Evolutionary conservation across 208 protist species (phyloP).

Genomic region (Willaertia magna): DNA sequence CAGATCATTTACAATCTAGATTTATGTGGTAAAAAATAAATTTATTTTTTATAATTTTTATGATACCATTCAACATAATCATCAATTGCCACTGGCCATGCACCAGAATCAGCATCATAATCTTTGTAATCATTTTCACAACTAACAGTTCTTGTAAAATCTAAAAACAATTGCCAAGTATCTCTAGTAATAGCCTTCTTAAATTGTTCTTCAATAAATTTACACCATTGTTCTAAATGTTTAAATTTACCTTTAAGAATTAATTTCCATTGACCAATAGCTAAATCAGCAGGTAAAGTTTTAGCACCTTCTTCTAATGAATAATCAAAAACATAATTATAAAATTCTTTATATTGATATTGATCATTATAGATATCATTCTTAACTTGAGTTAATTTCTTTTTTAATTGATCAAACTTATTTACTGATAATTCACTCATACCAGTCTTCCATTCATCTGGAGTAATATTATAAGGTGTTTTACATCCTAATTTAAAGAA

Average conservation of each 20-base stretch:
- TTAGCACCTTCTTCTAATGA: neutral
- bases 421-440: too few species aligned
- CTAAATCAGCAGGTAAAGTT: neutral
- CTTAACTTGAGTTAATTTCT: neutral
- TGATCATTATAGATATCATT: neutral
- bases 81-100: neutral
- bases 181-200: neutral
- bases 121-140: neutral
- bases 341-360: neutral
- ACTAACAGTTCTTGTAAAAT: neutral
- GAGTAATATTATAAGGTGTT: neutral
- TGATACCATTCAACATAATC: neutral
- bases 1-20: too few species aligned
- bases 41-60: neutral
- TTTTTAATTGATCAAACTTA: neutral
- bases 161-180: neutral
- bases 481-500: neutral
- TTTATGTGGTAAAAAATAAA: too few species aligned
- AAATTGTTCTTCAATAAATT: neutral
- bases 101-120: neutral
- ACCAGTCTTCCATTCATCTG: neutral
- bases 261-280: neutral
- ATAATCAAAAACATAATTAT: slow-evolving; percentile 3
- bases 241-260: neutral
- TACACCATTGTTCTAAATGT: neutral